Percentiles rank a stretch among this genome's conserved stretches.
Evolutionary conservation across 192 early-diverging fungal genomes (phyloP).

Genomic region (Podila clonocystis): DNA sequence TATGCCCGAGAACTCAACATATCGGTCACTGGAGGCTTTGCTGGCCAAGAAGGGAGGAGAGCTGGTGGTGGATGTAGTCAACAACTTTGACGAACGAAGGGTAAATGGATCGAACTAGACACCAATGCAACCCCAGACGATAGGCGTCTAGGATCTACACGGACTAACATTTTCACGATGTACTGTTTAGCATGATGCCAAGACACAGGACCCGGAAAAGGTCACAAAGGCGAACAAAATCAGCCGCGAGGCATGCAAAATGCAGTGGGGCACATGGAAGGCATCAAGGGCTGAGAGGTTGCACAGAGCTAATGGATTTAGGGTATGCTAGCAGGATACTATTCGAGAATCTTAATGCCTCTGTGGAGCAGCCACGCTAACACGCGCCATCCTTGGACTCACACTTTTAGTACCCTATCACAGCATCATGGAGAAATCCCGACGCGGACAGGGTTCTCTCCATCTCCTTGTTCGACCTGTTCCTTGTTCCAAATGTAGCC

Average conservation of each 20-base stretch:
- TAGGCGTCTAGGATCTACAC: background rate
- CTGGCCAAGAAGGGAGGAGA: slow-evolving; percentile 69
- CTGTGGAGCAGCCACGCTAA: background rate
- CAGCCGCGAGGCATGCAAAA: slow-evolving; percentile 59
- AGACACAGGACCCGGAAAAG: slow-evolving; percentile 68
- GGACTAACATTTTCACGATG: slow-evolving; percentile 12
- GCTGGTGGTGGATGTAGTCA: slow-evolving; percentile 68
- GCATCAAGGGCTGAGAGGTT: slow-evolving; percentile 70
- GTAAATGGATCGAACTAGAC: slow-evolving; percentile 27
- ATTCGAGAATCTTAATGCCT: background rate
- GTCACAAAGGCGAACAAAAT: slow-evolving; percentile 80
- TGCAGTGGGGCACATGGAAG: slow-evolving; percentile 70
- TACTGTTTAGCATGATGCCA: slow-evolving; percentile 57
- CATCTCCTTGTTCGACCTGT: slow-evolving; percentile 38
- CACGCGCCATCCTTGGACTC: background rate
- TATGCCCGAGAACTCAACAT: slow-evolving; percentile 46
- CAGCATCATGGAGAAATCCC: slow-evolving; percentile 55
- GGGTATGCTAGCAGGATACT: slow-evolving; percentile 53
- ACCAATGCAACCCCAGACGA: background rate
- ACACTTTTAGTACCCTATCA: slow-evolving; percentile 60
- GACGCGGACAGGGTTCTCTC: slow-evolving; percentile 56
- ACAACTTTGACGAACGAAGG: slow-evolving; percentile 66
- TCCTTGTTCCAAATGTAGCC: slow-evolving; percentile 6
- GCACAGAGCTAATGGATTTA: slow-evolving; percentile 78
- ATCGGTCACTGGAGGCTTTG: slow-evolving; percentile 37